Evolutionary conservation across 202 grass and related monocot species (phyloP), one percentile per base, ranked within the genome.

Genomic region (Carex sylvatica): DNA sequence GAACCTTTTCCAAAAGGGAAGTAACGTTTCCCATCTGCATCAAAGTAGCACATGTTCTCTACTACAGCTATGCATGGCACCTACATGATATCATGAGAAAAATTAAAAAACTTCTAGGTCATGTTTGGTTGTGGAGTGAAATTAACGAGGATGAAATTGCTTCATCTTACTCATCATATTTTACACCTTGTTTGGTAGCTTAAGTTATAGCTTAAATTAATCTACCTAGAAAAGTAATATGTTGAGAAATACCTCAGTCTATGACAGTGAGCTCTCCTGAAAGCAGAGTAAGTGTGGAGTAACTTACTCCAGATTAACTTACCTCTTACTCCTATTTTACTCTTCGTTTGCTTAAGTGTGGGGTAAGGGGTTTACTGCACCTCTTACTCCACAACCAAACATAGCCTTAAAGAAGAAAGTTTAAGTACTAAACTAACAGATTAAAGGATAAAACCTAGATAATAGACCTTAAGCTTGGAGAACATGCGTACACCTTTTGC

Each of bases 1-100:
- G 95, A 98, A 79, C 95, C 95, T 86, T 91, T 80, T 38, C 95
- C 95, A 78, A 98, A 98, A 67, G 95, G 95, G 80, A 93, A 90
- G 79, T 89, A 88, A 69, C 89, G 90, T 54, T 98, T 98, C 70
- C 81, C 89, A 36, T 98, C 95, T 86, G 95, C 95, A 90, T 95
- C 95, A 73, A 98, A 95, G 86, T 98, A 98, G 86, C 95, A 98
- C 95, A 98, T 95, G 83, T 98, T 98, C 88, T 98, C 92, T 81
- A 95, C 95, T 84, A 98, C 92, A 55, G 91, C 95, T 84, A 98
- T 79, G 35, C 95, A 98, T 33, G 95, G 95, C 80, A 98, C 92
- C 95, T 98, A 87, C 52, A 80, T 28, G 67, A 88, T 22, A 66
- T 19, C 85, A 90, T 5, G 8, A 35, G 15, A 58, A 33, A 18